These are phyloP conservation scores for Sporothrix dimorphospora DNA, from an alignment of 2,329 filamentous ascomycete species.

Conservation along the genomic window DNA sequence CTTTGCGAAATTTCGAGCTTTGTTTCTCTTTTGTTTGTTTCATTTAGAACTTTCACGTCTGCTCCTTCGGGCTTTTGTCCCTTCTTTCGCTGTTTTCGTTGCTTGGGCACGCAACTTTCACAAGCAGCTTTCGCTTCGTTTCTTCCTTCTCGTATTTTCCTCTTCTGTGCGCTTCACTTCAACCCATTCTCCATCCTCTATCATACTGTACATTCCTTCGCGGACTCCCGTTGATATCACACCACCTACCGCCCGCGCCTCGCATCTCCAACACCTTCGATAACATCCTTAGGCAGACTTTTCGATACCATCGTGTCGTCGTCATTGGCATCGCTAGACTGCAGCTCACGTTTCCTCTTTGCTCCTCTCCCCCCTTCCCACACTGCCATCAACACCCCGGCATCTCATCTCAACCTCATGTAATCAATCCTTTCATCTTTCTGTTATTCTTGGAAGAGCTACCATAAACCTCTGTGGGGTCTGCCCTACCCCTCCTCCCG, in stretches of 20 bases:
- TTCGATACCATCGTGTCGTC: conserved; percentile 15
- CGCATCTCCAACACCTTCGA: conserved; percentile 15
- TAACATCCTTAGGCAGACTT: conserved; percentile 32
- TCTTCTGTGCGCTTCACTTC: background rate
- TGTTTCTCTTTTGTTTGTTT: background rate
- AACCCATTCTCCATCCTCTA: background rate
- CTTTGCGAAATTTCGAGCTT: background rate
- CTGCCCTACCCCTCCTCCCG: background rate
- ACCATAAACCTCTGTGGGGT: background rate
- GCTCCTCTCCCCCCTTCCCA: background rate
- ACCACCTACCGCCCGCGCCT: background rate
- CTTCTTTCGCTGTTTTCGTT: background rate
- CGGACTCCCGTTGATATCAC: conserved; percentile 8
- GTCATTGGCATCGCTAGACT: conserved; percentile 11
- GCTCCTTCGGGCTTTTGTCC: background rate
- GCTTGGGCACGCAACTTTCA: background rate
- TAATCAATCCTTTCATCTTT: background rate
- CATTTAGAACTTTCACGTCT: background rate
- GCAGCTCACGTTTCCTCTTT: conserved; percentile 10
- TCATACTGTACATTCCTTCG: conserved; percentile 7
- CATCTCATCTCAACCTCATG: conserved; percentile 14
- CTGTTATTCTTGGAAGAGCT: background rate
- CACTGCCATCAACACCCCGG: conserved; percentile 6
- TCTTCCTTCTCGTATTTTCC: background rate
- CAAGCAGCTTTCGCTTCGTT: background rate